Evolutionary conservation across 208 protist species (phyloP), one percentile per base, ranked within the genome.

Genomic region (Porcisia hertigi): DNA sequence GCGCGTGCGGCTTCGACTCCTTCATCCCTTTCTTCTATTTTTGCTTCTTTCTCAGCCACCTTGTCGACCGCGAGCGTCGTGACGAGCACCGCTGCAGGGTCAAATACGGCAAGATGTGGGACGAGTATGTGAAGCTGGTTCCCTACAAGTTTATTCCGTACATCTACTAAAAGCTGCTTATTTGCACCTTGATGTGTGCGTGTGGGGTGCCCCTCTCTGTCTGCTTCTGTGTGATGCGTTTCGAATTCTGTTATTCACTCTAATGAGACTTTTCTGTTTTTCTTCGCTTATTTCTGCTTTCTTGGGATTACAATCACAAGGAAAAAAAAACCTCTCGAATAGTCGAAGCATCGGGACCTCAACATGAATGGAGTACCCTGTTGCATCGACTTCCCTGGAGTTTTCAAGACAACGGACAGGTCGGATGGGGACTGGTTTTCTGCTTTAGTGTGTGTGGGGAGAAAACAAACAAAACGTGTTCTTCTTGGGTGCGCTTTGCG

Each of bases 21-120:
- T 95, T 97, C 73, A 90, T 98, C 62, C 98, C 98, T 47, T 99
- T 98, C 87, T 99, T 99, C 79, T 99, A 99, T 84, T 86, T 97
- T 60, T 89, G 62, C 83, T 98, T 99, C 90, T 98, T 99, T 79
- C 75, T 90, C n/a, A 65, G 58, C 65, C 90, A 98, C 79, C 86
- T 99, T 52, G 73, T 97, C 47, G 93, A 98, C 79, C 92, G 98
- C 59, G 91, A 89, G 78, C 77, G 86, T 63, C 93, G 98, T 69
- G 96, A 98, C 79, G 86, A 96, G 49, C n/a, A 87, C 30, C 85
- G 90, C 69, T 98, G 96, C 83, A 76, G 71, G 18, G 78, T 71
- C 57, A 98, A 98, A 90, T 98, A 99, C 79, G 94, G 95, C 41
- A 92, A 96, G 80, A 81, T 98, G 78, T 99, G 98, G 98, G 96